Percentiles rank a stretch among this genome's conserved stretches.
These are phyloP conservation scores for Nitzschia sp. DNA, from an alignment of 108 stramenopile genomes.

Conservation along the genomic window DNA sequence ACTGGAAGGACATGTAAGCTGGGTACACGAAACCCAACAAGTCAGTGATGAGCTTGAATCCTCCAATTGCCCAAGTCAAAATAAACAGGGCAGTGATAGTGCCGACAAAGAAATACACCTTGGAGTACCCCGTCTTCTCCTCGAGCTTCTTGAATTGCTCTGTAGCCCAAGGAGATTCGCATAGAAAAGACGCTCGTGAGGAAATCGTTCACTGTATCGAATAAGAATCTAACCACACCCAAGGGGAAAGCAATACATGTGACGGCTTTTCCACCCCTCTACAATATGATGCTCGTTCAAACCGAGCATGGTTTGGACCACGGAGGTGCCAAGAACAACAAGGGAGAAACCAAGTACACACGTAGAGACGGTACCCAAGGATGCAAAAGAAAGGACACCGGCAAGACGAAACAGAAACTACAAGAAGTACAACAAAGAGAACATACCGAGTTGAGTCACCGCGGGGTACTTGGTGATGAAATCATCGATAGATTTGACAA, in stretches of 20 bases:
- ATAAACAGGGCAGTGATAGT: constrained; percentile 29
- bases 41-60: constrained; percentile 82
- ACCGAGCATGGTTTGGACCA: no score
- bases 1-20: constrained; percentile 96
- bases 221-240: not conserved
- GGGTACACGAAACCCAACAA: constrained; percentile 93
- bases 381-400: no score
- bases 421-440: not conserved
- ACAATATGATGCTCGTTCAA: no score
- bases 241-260: no score
- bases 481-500: constrained; percentile 59
- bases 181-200: not conserved
- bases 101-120: constrained; percentile 69
- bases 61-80: constrained; percentile 55
- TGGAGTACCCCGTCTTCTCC: constrained; percentile 77
- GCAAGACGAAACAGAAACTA: no score
- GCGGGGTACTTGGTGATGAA: constrained; percentile 79
- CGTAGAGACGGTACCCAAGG: no score
- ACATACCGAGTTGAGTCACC: constrained; percentile 78
- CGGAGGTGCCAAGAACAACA: no score
- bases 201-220: not conserved
- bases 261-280: no score
- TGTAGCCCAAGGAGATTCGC: constrained; percentile 28
- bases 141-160: constrained; percentile 76
- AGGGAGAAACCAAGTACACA: no score